Percentiles rank a stretch among this genome's conserved stretches.
These are phyloP conservation scores for Rhizophora mangle DNA, from an alignment of 345 rosid species.

Conservation along the genomic window DNA sequence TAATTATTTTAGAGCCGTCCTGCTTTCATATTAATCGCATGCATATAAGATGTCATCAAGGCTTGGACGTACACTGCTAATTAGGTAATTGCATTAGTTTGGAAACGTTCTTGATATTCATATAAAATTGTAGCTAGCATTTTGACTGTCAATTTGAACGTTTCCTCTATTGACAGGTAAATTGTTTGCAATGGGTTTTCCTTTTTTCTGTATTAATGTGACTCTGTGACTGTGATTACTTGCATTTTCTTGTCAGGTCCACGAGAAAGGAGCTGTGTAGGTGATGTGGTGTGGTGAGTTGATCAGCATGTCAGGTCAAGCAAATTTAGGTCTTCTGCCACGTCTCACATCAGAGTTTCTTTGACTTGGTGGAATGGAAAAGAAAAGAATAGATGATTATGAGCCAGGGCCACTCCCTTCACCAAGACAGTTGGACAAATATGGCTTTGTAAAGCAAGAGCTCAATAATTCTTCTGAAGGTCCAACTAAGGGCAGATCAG, in stretches of 20 bases:
- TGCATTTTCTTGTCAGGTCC: slow-evolving; percentile 12
- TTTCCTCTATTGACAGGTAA: too few relatives aligned
- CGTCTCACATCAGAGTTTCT: slow-evolving; percentile 3
- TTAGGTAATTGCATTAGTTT: not conserved
- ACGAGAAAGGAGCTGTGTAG: slow-evolving; percentile 15
- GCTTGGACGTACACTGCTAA: not conserved
- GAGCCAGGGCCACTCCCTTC: slow-evolving; percentile 64
- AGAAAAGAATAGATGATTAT: slow-evolving; percentile 49
- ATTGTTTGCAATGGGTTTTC: too few relatives aligned
- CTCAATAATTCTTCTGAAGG: slow-evolving; percentile 47
- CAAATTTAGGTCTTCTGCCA: not conserved
- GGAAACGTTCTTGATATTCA: not conserved
- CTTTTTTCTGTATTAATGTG: too few relatives aligned
- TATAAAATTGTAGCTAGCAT: not conserved
- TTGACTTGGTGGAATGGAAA: slow-evolving; percentile 59
- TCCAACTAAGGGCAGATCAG: slow-evolving; percentile 48
- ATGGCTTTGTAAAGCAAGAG: slow-evolving; percentile 79
- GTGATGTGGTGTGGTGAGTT: slow-evolving; percentile 7
- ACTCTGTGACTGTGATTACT: too few relatives aligned
- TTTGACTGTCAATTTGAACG: not conserved
- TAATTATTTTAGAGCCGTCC: too few relatives aligned
- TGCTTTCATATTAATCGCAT: not conserved
- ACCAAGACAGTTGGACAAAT: slow-evolving; percentile 59
- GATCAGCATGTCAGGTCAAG: slow-evolving; percentile 24
- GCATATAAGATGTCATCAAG: not conserved